Evolutionary conservation across 169 alveolate genomes (phyloP).

Genomic region (Plasmodium billcollinsi): DNA sequence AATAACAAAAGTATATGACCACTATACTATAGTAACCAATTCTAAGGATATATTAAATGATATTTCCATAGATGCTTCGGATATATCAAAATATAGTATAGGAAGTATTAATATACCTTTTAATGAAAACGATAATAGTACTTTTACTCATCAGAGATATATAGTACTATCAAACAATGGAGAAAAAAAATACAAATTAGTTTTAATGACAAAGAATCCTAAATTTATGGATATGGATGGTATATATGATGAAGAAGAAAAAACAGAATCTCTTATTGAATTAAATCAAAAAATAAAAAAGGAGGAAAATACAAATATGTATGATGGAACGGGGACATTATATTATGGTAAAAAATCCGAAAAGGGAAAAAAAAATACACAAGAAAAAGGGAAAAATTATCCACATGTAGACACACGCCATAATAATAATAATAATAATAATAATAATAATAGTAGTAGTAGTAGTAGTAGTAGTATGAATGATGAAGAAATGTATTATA

Average conservation of each 20-base stretch:
- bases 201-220: conserved; percentile 60
- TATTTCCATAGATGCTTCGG: conserved; percentile 52
- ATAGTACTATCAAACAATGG: conserved; percentile 51
- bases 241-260: neutral
- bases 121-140: conserved; percentile 13
- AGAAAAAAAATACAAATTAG: conserved; percentile 39
- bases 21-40: conserved; percentile 42
- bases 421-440: neutral
- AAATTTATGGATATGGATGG: conserved; percentile 23
- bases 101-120: conserved; percentile 25
- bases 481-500: neutral
- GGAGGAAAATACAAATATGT: conserved; percentile 1
- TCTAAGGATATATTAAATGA: conserved; percentile 41
- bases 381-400: neutral
- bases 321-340: conserved; percentile 47
- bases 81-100: conserved; percentile 46
- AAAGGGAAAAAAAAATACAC: neutral
- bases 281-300: neutral
- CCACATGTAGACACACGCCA: neutral
- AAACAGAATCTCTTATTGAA: neutral
- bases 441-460: neutral
- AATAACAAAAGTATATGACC: conserved; percentile 14
- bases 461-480: neutral
- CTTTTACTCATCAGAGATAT: conserved; percentile 57
- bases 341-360: conserved; percentile 19